phyloP scores from a whole-genome alignment of 352 stramenopile species.

The Globisporangium viniferum region DNA sequence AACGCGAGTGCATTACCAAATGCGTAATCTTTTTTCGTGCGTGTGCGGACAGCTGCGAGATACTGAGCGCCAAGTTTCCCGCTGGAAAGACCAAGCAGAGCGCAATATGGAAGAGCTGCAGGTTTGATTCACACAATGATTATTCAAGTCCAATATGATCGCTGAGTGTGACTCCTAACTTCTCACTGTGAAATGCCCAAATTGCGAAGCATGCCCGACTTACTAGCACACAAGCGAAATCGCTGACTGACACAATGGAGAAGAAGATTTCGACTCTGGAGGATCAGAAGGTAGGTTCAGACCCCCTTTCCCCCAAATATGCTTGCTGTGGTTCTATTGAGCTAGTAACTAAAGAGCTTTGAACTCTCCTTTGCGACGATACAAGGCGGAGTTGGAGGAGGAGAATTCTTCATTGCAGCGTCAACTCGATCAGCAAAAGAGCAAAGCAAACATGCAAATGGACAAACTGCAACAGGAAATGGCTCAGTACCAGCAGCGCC shows the following conservation, averaged over 20 bases:
- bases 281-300: conserved; percentile 13
- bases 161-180: not conserved
- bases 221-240: conserved; percentile 15
- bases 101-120: conserved; percentile 37
- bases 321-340: not conserved
- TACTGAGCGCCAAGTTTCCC: conserved; percentile 27
- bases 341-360: not conserved
- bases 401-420: conserved; percentile 29
- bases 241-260: conserved; percentile 15
- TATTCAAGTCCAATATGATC: not conserved
- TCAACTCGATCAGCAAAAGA: conserved; percentile 23
- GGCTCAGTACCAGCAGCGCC: conserved; percentile 14
- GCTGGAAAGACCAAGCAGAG: conserved; percentile 41
- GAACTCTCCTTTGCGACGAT: not conserved
- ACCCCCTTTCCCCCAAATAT: not conserved
- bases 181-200: not conserved
- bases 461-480: conserved; percentile 17
- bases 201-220: conserved; percentile 8
- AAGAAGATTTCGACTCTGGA: conserved; percentile 15
- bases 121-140: conserved; percentile 17
- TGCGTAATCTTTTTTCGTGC: not conserved
- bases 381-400: conserved; percentile 25
- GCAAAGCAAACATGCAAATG: conserved; percentile 15
- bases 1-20: not conserved
- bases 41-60: conserved; percentile 25